phyloP scores from a whole-genome alignment of 768 basidiomycete genomes.

The Termitomyces sp. region DNA sequence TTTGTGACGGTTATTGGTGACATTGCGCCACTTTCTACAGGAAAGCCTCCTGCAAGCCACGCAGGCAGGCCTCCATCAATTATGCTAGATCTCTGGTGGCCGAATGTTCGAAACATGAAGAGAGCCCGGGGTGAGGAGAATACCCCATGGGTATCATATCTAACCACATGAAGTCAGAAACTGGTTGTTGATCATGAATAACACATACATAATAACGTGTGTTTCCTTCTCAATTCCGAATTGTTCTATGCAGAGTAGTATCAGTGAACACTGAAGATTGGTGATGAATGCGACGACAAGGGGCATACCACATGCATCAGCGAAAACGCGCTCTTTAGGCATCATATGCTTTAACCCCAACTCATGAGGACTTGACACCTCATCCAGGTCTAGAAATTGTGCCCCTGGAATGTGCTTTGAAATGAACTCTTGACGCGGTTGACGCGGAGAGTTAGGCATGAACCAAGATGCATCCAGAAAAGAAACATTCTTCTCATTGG shows the following conservation, averaged over 20 bases:
- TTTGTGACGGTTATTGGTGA: conserved; percentile 21
- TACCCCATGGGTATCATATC: conserved; percentile 87
- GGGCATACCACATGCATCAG: conserved; percentile 72
- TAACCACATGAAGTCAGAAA: conserved; percentile 9
- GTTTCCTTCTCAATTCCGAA: conserved; percentile 71
- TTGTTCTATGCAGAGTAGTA: conserved; percentile 33
- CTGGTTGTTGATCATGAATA: neutral
- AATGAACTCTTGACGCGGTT: conserved; percentile 65
- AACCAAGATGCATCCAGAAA: conserved; percentile 86
- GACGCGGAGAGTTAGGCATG: conserved; percentile 85
- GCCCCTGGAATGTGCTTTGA: conserved; percentile 67
- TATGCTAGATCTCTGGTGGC: conserved; percentile 81
- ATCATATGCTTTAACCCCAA: conserved; percentile 94
- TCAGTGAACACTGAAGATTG: conserved; percentile 1
- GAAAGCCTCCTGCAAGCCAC: conserved; percentile 68
- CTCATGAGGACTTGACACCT: conserved; percentile 68
- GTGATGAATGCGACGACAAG: neutral
- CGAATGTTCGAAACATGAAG: conserved; percentile 93
- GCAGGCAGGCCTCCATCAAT: conserved; percentile 90
- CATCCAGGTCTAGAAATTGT: conserved; percentile 76
- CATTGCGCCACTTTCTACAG: conserved; percentile 40
- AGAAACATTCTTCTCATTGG: conserved; percentile 29
- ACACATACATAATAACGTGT: conserved; percentile 76
- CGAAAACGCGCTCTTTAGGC: conserved; percentile 69
- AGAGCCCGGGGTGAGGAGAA: conserved; percentile 92